phyloP scores from a whole-genome alignment of 2,329 filamentous ascomycete species.

The Microdochium nivale region DNA sequence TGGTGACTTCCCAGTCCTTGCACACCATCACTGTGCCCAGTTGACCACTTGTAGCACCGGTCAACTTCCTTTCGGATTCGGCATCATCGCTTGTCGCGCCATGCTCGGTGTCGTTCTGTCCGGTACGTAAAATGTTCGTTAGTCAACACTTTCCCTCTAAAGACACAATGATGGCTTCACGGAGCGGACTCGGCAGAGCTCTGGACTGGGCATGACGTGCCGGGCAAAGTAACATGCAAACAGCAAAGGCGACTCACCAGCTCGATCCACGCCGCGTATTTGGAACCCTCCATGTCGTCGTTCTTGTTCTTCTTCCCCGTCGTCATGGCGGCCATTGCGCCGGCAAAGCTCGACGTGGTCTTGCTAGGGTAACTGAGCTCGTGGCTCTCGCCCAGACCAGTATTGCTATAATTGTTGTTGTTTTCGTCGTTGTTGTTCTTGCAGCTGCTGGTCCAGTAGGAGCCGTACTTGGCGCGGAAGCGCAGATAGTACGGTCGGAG shows the following conservation, averaged over 20 bases:
- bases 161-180: too few relatives aligned
- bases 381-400: background rate
- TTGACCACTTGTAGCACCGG: background rate
- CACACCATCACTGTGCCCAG: background rate
- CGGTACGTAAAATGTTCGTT: background rate
- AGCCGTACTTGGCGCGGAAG: background rate
- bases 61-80: background rate
- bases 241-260: background rate
- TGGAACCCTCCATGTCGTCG: background rate
- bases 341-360: background rate
- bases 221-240: background rate
- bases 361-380: background rate
- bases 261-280: background rate
- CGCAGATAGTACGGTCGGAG: slow-evolving; percentile 1
- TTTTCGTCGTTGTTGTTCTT: background rate
- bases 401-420: too few relatives aligned
- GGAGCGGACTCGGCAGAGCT: too few relatives aligned
- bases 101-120: background rate
- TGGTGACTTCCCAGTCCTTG: background rate
- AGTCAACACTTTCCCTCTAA: background rate
- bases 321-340: background rate
- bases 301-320: background rate
- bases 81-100: background rate
- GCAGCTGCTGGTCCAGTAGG: background rate
- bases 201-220: too few relatives aligned